These are phyloP conservation scores for Leccinum griseonigrum DNA, from an alignment of 1,284 basidiomycete genomes.

Conservation along the genomic window DNA sequence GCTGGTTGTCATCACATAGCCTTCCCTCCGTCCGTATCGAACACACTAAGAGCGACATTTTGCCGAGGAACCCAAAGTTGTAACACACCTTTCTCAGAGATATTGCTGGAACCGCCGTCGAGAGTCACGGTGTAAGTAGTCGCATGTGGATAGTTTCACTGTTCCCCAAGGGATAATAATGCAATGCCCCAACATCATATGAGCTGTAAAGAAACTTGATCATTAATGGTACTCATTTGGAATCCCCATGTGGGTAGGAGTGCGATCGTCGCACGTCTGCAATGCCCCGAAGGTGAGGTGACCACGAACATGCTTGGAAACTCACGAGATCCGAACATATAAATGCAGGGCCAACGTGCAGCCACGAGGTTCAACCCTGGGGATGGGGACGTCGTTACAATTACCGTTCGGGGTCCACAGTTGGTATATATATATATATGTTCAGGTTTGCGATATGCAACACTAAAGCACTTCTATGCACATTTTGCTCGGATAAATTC, in stretches of 20 bases:
- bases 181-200: background rate
- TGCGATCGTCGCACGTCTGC: background rate
- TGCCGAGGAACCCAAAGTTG: background rate
- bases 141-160: slow-evolving; percentile 8
- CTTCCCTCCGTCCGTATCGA: background rate
- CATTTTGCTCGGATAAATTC: background rate
- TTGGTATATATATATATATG: background rate
- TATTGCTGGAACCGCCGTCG: background rate
- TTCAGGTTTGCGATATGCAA: background rate
- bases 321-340: slow-evolving; percentile 1
- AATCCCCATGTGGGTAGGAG: background rate
- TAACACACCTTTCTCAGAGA: slow-evolving; percentile 10
- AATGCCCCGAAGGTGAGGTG: background rate
- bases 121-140: background rate
- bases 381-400: background rate
- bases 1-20: background rate
- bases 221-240: background rate
- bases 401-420: background rate
- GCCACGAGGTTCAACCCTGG: background rate
- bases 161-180: background rate
- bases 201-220: background rate
- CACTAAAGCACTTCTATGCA: background rate
- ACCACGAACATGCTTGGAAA: background rate
- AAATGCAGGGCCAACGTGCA: background rate
- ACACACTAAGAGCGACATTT: slow-evolving; percentile 1